Evolutionary conservation across 495 filamentous ascomycete species (phyloP), one percentile per base, ranked within the genome.

Genomic region (Penicillium parvum): DNA sequence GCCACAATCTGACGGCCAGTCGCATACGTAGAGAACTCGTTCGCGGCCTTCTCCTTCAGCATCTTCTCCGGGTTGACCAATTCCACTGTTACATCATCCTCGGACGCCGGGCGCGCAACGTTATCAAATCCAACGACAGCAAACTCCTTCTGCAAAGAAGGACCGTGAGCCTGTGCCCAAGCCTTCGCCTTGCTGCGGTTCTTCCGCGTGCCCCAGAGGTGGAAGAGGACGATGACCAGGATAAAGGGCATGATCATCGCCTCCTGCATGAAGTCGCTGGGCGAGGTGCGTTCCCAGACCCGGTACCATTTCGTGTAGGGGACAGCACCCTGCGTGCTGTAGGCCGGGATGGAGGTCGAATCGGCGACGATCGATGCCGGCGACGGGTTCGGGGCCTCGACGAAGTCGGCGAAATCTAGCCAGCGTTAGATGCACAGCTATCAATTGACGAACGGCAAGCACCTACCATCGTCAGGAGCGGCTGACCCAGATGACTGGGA

Each of bases 241-340:
- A 96, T 77, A 50, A 87, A 74, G 9, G 78, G 75, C 36, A 92
- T 69, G 54, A 97, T 85, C 64, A 91, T 68, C 32, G 86, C 82
- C 71, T 98, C 92, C 57, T 83, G 75, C 64, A 82, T 77, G 75
- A 98, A 98, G 56, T 98, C 92, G 49, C 66, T 68, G 35, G 83
- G 71, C 8, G 76, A 78, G 50, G 86, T 76, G 50, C 92, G 87
- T 77, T 98, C 90, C 78, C 91, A 92, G 20, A 98, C 73, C 25
- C 88, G 86, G 69, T 97, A 98, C 92, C 92, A 97, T 71, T 87
- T 88, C 30, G 92, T 95, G 63, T 85, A 95, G 9, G 86, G 80
- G 18, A 68, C 70, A 27, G 54, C 34, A 26, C 61, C 75, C 37
- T 76, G 66, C 23, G 72, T 69, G 49, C 73, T 68, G 38, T 69